Percentiles rank a stretch among this genome's conserved stretches.
phyloP scores from a whole-genome alignment of 2,329 filamentous ascomycete species.

The Elsinoe batatas region DNA sequence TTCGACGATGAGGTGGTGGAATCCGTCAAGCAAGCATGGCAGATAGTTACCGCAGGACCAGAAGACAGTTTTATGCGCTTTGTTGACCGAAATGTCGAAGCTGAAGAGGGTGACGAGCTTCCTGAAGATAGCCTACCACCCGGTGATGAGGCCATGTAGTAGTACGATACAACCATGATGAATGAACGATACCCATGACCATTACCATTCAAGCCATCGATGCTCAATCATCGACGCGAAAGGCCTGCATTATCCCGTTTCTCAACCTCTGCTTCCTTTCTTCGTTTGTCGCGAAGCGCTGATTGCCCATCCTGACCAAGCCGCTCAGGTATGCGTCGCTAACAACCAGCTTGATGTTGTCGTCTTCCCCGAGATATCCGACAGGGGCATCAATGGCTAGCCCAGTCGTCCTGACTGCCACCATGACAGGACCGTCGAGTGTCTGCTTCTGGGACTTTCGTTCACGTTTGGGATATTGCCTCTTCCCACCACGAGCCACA shows the following conservation, averaged over 20 bases:
- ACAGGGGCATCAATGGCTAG: conserved; percentile 74
- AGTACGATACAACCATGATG: too few relatives aligned
- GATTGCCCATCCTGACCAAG: conserved; percentile 61
- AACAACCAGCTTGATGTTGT: conserved; percentile 46
- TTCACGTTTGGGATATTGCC: conserved; percentile 2
- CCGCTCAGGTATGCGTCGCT: conserved; percentile 56
- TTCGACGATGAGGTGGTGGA: conserved; percentile 64
- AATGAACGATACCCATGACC: not conserved
- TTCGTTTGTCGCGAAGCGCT: conserved; percentile 60
- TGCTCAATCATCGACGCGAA: not conserved
- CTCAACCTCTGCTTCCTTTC: conserved; percentile 58
- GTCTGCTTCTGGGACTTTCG: conserved; percentile 5
- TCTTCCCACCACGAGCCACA: not conserved
- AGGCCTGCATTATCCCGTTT: conserved; percentile 1
- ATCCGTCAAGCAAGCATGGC: conserved; percentile 62
- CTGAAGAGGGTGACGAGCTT: not conserved
- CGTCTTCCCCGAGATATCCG: conserved; percentile 42
- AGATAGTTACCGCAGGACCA: conserved; percentile 46
- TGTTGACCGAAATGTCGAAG: conserved; percentile 56
- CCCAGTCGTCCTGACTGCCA: conserved; percentile 76
- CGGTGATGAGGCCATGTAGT: too few relatives aligned
- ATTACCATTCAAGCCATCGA: not conserved
- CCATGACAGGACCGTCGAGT: conserved; percentile 51
- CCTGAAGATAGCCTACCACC: not conserved
- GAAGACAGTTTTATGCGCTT: conserved; percentile 64